A percentile compares a stretch with the other conserved stretches of the same genome.
These are phyloP conservation scores for Aureobasidium sp. DNA, from an alignment of 2,329 filamentous ascomycete genomes.

Conservation along the genomic window DNA sequence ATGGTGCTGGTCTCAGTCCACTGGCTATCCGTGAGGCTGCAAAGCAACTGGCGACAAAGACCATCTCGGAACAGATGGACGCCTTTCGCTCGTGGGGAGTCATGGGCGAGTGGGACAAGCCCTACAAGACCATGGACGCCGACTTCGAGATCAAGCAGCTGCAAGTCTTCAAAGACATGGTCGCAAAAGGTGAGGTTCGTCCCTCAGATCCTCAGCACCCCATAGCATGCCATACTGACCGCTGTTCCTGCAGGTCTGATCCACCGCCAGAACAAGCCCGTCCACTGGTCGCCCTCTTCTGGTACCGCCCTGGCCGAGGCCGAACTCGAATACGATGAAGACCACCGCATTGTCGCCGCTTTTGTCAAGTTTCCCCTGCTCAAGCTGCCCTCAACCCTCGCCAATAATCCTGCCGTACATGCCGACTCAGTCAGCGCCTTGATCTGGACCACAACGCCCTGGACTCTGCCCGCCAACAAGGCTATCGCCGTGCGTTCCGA, in stretches of 20 bases:
- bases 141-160: slow-evolving; percentile 70
- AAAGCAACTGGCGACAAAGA: slow-evolving; percentile 58
- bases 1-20: slow-evolving; percentile 30
- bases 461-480: slow-evolving; percentile 90
- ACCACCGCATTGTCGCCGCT: slow-evolving; percentile 64
- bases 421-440: slow-evolving; percentile 60
- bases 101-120: slow-evolving; percentile 72
- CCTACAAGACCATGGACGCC: slow-evolving; percentile 73
- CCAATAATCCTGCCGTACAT: slow-evolving; percentile 30
- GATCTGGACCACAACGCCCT: slow-evolving; percentile 98
- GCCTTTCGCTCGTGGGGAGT: slow-evolving; percentile 67
- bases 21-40: slow-evolving; percentile 59
- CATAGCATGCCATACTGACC: neutral
- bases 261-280: slow-evolving; percentile 72
- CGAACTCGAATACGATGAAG: slow-evolving; percentile 75
- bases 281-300: slow-evolving; percentile 80
- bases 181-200: slow-evolving; percentile 45
- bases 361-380: slow-evolving; percentile 71
- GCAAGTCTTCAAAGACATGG: slow-evolving; percentile 67
- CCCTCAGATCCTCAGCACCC: neutral
- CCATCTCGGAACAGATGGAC: slow-evolving; percentile 65
- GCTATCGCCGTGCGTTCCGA: slow-evolving; percentile 76
- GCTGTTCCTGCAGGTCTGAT: slow-evolving; percentile 50
- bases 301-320: slow-evolving; percentile 74
- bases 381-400: slow-evolving; percentile 39